These are phyloP conservation scores for Penicillium verhagenii DNA, from an alignment of 495 filamentous ascomycete genomes.

Conservation along the genomic window DNA sequence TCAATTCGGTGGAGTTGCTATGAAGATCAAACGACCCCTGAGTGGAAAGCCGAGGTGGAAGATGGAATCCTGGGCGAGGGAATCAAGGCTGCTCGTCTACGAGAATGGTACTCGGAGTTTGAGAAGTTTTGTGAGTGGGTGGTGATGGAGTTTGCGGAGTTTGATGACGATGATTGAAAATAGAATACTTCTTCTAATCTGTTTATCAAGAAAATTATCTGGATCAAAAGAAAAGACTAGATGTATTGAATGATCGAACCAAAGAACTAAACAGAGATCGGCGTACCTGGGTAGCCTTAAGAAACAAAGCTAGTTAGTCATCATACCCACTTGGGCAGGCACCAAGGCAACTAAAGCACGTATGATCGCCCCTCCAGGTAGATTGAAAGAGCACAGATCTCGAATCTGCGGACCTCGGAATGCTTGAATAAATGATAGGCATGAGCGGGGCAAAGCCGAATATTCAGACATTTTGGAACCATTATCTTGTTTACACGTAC, in stretches of 20 bases:
- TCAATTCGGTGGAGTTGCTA: constrained; percentile 88
- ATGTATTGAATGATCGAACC: no score
- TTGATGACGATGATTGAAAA: constrained; percentile 42
- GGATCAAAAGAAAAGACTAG: no score
- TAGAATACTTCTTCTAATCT: not conserved
- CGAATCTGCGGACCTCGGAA: not conserved
- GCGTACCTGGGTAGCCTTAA: not conserved
- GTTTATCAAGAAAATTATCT: not conserved
- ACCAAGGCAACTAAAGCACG: not conserved
- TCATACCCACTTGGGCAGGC: not conserved
- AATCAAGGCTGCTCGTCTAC: constrained; percentile 66
- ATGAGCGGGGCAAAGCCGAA: not conserved
- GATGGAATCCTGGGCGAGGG: constrained; percentile 74
- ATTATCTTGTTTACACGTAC: constrained; percentile 8
- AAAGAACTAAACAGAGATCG: no score
- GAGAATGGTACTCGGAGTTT: constrained; percentile 76
- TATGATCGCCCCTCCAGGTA: no score
- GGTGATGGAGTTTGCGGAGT: constrained; percentile 72
- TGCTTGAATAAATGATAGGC: not conserved
- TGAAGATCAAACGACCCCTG: constrained; percentile 67
- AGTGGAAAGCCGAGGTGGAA: constrained; percentile 69
- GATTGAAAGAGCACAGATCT: not conserved
- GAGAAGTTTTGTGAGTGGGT: constrained; percentile 93
- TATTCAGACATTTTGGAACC: not conserved
- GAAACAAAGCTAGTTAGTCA: not conserved